Base-by-base conservation (phyloP, 208 protist genomes). In the Herpetomonas samuelpessoai region DNA sequence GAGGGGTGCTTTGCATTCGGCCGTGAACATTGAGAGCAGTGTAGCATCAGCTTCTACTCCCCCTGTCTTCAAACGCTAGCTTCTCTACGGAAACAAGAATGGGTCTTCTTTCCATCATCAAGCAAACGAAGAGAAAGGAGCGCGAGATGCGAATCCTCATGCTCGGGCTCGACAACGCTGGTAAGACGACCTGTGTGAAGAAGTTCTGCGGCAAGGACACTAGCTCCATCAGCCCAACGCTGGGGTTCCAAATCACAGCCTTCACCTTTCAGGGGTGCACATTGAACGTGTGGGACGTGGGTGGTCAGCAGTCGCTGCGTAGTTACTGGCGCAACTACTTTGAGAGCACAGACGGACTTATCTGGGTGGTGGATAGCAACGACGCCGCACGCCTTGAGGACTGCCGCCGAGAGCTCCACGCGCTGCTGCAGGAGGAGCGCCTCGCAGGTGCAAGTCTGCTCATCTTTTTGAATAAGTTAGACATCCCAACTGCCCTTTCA, bases 401-500 rank as follows among this genome's bases (percentile, higher is more conserved):
- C 70, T 99, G 97, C 79, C 92, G 86, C 44, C 57, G 64, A 48
- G 98, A 99, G 88, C 82, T 99, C 26, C 80, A 92, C 29, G 56
- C 68, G 12, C 72, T 99, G 14, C 82, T 99, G 30, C 72, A 94
- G 44, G 96, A 99, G 66, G 96, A 98, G 83, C 91, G 98, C 21
- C 80, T 99, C 0, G 98, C 98, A 12, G 98, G 98, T 3, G 98
- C 98, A 9, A 98, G 97, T 38, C 74, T 99, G 54, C 81, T 99
- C 0, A 86, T 99, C n/a, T 99, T 99, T 62, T 94, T 99, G 28
- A 99, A 99, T 79, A 99, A 99, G 79, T 93, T 99, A 57, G 99
- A 99, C 76, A 88, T 99, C 22, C 69, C 83, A 31, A 86, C 75
- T 1, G 69, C 91, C 6, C 70, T 93, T 21, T 46, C 72, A 24